phyloP scores from a whole-genome alignment of 768 basidiomycete species.

The Pisolithus albus region DNA sequence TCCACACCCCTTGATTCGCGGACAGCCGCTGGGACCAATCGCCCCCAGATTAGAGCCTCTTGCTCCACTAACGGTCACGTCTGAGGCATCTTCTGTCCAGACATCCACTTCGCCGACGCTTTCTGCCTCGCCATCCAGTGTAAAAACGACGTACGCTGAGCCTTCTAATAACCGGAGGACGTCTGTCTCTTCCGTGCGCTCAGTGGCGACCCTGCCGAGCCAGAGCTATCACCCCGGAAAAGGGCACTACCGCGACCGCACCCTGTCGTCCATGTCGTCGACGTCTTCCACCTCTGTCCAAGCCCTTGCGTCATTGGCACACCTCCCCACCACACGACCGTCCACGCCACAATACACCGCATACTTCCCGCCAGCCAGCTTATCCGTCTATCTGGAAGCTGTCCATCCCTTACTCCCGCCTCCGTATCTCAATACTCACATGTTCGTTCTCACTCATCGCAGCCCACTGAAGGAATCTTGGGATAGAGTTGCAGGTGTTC shows the following conservation, averaged over 20 bases:
- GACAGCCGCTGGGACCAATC: conserved; percentile 51
- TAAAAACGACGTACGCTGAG: conserved; percentile 28
- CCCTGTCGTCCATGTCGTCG: conserved; percentile 51
- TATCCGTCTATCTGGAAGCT: conserved; percentile 46
- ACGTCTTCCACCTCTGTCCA: conserved; percentile 40
- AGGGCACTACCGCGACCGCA: conserved; percentile 43
- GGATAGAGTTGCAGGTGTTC: conserved; percentile 58
- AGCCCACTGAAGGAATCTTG: conserved; percentile 65
- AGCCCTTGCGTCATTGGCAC: conserved; percentile 50
- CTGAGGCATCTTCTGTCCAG: conserved; percentile 40
- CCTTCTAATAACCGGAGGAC: conserved; percentile 37
- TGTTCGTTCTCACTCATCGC: conserved; percentile 59
- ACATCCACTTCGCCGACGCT: conserved; percentile 34
- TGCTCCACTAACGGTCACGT: conserved; percentile 54
- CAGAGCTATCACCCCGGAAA: conserved; percentile 28
- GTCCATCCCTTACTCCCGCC: conserved; percentile 68
- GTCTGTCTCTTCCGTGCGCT: conserved; percentile 54
- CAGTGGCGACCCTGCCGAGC: conserved; percentile 51
- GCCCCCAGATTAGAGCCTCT: conserved; percentile 43
- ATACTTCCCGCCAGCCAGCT: conserved; percentile 60
- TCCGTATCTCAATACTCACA: conserved; percentile 64
- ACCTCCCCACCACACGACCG: conserved; percentile 39
- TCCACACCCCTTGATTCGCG: conserved; percentile 74
- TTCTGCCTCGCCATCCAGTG: conserved; percentile 34
- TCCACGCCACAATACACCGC: conserved; percentile 41